Conservation (phyloP, 352 stramenopile species). For the Peronospora belbahrii region DNA sequence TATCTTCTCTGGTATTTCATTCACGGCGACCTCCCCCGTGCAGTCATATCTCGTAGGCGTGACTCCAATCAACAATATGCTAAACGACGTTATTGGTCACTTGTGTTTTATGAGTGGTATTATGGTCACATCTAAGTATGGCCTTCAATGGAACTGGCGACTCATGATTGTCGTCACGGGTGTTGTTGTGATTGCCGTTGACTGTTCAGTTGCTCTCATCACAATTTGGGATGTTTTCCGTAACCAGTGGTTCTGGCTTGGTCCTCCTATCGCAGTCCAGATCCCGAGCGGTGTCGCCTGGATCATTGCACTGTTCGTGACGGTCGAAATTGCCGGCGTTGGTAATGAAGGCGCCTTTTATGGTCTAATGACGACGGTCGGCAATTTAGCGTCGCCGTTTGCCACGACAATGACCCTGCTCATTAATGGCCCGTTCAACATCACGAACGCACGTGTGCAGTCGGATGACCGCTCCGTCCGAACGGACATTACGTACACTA, state of each 20-base stretch:
- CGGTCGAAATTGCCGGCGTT: constrained; percentile 37
- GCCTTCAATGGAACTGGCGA: constrained; percentile 43
- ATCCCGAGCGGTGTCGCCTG: constrained; percentile 30
- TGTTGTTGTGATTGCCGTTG: constrained; percentile 26
- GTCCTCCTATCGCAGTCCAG: constrained; percentile 29
- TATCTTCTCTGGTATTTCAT: constrained; percentile 36
- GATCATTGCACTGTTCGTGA: constrained; percentile 33
- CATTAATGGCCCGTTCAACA: constrained; percentile 31
- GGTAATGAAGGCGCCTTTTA: constrained; percentile 45
- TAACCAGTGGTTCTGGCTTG: constrained; percentile 41
- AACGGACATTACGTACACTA: constrained; percentile 30
- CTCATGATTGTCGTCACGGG: constrained; percentile 26
- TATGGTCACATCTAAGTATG: constrained; percentile 31
- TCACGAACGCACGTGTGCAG: constrained; percentile 36
- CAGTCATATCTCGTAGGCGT: constrained; percentile 31
- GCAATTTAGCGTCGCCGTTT: constrained; percentile 34
- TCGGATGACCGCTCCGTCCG: constrained; percentile 27
- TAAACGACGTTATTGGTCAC: constrained; percentile 29
- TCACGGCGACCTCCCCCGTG: constrained; percentile 26
- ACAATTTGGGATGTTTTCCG: constrained; percentile 40
- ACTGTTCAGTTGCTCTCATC: constrained; percentile 27
- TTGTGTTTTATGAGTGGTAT: constrained; percentile 30
- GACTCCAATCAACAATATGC: constrained; percentile 33
- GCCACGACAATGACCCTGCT: constrained; percentile 31
- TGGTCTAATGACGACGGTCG: constrained; percentile 37